Conservation (phyloP, 495 filamentous ascomycete species). For the Aspergillus nanangensis region DNA sequence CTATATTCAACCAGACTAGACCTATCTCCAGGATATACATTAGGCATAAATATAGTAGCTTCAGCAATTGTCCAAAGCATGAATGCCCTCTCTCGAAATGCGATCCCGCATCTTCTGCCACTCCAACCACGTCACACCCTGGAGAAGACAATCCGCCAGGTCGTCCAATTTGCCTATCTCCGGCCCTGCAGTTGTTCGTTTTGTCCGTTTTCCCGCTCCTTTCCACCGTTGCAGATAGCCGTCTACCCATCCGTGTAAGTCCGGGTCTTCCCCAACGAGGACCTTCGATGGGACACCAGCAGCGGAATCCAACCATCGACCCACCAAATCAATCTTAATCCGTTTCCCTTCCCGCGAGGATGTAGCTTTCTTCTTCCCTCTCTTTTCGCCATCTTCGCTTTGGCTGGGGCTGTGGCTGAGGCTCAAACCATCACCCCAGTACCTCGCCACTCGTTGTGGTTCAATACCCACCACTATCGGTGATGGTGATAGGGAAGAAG, state of each 20-base stretch:
- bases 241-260: conserved; percentile 32
- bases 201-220: conserved; percentile 15
- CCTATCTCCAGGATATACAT: background rate
- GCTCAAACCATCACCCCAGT: conserved; percentile 39
- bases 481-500: background rate
- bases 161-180: conserved; percentile 74
- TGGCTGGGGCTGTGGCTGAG: no score
- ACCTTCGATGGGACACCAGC: background rate
- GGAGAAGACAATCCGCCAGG: conserved; percentile 82
- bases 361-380: conserved; percentile 4
- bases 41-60: background rate
- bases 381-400: no score
- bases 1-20: background rate
- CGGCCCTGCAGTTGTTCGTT: background rate
- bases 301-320: conserved; percentile 40
- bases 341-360: conserved; percentile 2
- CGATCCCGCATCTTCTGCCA: conserved; percentile 69
- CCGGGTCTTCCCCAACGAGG: conserved; percentile 28
- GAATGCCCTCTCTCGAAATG: conserved; percentile 31
- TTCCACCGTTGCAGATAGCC: conserved; percentile 46
- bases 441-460: conserved; percentile 37
- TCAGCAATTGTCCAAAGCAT: conserved; percentile 3
- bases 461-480: conserved; percentile 26
- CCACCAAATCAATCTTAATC: conserved; percentile 61
- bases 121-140: conserved; percentile 79